Evolutionary conservation across 495 filamentous ascomycete species (phyloP), one percentile per base, ranked within the genome.

Genomic region (Penicillium angulare): DNA sequence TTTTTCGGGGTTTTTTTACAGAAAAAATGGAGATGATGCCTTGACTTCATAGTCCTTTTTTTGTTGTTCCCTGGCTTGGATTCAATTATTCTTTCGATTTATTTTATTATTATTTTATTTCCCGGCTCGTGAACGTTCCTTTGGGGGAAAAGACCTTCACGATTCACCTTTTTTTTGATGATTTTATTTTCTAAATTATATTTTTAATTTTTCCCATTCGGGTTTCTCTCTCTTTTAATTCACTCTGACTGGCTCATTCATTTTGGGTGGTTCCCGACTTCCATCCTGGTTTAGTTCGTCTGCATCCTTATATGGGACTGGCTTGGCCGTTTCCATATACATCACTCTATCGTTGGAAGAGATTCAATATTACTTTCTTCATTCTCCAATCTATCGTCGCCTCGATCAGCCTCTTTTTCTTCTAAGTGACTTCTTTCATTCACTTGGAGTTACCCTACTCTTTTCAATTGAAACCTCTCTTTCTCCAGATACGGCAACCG

Each of bases 261-360:
- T 24, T 46, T 47, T 45, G 21, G 18, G 31, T 36, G 40, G 40
- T 51, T 38, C 49, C 49, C 32, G 34, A 33, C 48, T 49, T 53
- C 53, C 40, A 51, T 47, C 29, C 49, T 57, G 50, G 53, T 61
- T 54, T 52, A 61, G 60, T 61, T 59, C 60, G 52, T 60, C 60
- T 63, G 56, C 61, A 64, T 66, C 64, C 70, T 71, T 69, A 64
- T 64, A 69, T 63, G 59, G 60, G 61, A 44, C 61, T 49, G 49
- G 52, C 55, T 55, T 62, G 52, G 52, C 50, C 36, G 49, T 53
- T 56, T 62, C 55, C 59, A 59, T 62, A 64, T 59, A 62, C 58
- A 59, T 64, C 61, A 61, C 55, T 57, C 48, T 50, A 54, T 54
- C 50, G 52, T 51, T 60, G 46, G 24, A 47, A 44, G 29, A 41